Conservation (phyloP, 306 rosid genomes). For the Geum urbanum region DNA sequence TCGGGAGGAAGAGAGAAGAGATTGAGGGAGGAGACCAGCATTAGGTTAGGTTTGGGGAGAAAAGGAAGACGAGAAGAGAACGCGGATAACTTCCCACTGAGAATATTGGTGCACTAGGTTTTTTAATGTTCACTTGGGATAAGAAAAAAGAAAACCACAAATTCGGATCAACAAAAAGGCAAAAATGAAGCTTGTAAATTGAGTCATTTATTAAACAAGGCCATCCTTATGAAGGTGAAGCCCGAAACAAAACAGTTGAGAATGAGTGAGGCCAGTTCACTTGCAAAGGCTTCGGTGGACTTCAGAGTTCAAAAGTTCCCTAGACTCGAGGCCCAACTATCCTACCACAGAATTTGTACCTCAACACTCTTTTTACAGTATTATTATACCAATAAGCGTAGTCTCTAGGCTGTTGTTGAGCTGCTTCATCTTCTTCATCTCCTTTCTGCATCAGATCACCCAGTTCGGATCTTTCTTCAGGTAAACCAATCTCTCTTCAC, state of each 20-base stretch:
- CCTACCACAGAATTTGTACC: neutral
- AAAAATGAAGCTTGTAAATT: too few species aligned
- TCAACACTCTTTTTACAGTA: too few species aligned
- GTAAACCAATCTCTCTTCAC: neutral
- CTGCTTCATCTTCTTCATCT: neutral
- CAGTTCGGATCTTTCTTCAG: slow-evolving; percentile 1
- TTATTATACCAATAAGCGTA: slow-evolving; percentile 14
- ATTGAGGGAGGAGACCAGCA: too few species aligned
- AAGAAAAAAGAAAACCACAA: too few species aligned
- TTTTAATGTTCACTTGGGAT: too few species aligned
- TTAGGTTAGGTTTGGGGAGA: too few species aligned
- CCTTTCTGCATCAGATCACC: slow-evolving; percentile 16
- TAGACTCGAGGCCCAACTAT: neutral
- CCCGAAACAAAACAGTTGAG: neutral
- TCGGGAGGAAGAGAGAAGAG: too few species aligned
- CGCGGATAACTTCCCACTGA: too few species aligned
- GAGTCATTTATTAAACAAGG: too few species aligned
- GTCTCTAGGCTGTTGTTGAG: neutral
- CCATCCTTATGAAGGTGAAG: neutral
- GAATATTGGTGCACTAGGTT: too few species aligned
- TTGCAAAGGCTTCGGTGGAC: neutral
- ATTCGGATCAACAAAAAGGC: too few species aligned
- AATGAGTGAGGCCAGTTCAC: neutral
- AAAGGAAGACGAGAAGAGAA: too few species aligned
- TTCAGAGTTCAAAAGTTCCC: neutral